phyloP scores from a whole-genome alignment of 441 rosid species.

The Arabidopsis lyrata region DNA sequence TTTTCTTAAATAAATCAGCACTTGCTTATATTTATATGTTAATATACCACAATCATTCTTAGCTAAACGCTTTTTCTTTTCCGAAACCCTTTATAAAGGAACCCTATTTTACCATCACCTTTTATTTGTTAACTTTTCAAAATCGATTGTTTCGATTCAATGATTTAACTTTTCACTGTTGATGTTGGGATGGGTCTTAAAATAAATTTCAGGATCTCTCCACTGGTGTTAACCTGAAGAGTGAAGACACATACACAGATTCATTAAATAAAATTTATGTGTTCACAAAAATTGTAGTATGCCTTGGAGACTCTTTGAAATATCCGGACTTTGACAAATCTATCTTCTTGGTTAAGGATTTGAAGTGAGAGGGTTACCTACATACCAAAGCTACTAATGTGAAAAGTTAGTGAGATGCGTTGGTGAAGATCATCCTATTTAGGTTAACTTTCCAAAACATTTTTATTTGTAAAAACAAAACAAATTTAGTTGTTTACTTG shows the following conservation, averaged over 20 bases:
- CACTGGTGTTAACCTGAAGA: conserved; percentile 84
- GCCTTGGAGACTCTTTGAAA: conserved; percentile 16
- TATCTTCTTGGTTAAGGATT: conserved; percentile 94
- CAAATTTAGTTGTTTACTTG: too few relatives aligned
- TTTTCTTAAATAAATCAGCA: background rate
- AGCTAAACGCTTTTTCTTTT: too few relatives aligned
- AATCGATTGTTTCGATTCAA: too few relatives aligned
- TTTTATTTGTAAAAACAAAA: too few relatives aligned
- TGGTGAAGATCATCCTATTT: too few relatives aligned
- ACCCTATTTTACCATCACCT: too few relatives aligned
- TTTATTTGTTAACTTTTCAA: too few relatives aligned
- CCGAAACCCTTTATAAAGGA: too few relatives aligned
- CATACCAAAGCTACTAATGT: conserved; percentile 81
- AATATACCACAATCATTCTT: too few relatives aligned
- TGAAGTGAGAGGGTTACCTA: conserved; percentile 96
- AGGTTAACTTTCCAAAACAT: too few relatives aligned
- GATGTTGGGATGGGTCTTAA: conserved; percentile 96
- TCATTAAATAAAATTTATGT: background rate
- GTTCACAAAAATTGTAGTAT: background rate
- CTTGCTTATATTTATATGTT: too few relatives aligned
- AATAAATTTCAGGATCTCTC: conserved; percentile 80
- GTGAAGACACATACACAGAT: background rate
- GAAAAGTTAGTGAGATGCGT: too few relatives aligned
- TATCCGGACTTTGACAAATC: conserved; percentile 94
- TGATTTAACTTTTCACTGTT: conserved; percentile 54